Evolutionary conservation across 352 stramenopile genomes (phyloP).

Genomic region (Phytopythium delawarense): DNA sequence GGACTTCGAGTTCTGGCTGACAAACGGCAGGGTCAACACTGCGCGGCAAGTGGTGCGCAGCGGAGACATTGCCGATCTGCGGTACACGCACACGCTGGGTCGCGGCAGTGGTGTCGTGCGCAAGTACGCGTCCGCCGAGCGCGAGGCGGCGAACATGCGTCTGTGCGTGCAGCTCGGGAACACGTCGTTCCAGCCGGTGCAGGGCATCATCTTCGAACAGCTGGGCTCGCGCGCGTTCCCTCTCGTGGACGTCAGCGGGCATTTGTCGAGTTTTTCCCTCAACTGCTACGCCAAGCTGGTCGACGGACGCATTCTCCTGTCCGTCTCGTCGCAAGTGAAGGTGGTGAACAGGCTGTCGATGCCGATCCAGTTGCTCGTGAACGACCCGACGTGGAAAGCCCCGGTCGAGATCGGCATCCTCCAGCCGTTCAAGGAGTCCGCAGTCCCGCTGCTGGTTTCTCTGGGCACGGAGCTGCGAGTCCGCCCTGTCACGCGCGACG

Average conservation of each 20-base stretch:
- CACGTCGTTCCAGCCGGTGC: constrained; percentile 59
- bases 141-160: constrained; percentile 45
- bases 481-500: constrained; percentile 20
- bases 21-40: constrained; percentile 35
- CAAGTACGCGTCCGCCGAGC: constrained; percentile 59
- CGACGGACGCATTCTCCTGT: constrained; percentile 73
- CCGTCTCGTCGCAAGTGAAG: constrained; percentile 79
- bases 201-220: constrained; percentile 81
- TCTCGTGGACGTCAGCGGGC: constrained; percentile 45
- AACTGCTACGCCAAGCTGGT: constrained; percentile 67
- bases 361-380: constrained; percentile 71
- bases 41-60: constrained; percentile 31
- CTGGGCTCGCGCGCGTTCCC: constrained; percentile 60
- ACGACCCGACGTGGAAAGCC: constrained; percentile 69
- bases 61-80: constrained; percentile 48
- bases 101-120: constrained; percentile 64
- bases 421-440: constrained; percentile 49
- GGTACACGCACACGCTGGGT: constrained; percentile 58
- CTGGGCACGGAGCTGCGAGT: constrained; percentile 66
- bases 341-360: constrained; percentile 64
- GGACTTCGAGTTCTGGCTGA: constrained; percentile 66
- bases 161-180: constrained; percentile 63
- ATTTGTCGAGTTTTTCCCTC: constrained; percentile 51
- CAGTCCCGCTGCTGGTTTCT: constrained; percentile 65
- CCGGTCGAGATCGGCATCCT: constrained; percentile 72